A percentile compares a stretch with the other conserved stretches of the same genome.
Evolutionary conservation across 306 rosid genomes (phyloP).

Genomic region (Senna tora): DNA sequence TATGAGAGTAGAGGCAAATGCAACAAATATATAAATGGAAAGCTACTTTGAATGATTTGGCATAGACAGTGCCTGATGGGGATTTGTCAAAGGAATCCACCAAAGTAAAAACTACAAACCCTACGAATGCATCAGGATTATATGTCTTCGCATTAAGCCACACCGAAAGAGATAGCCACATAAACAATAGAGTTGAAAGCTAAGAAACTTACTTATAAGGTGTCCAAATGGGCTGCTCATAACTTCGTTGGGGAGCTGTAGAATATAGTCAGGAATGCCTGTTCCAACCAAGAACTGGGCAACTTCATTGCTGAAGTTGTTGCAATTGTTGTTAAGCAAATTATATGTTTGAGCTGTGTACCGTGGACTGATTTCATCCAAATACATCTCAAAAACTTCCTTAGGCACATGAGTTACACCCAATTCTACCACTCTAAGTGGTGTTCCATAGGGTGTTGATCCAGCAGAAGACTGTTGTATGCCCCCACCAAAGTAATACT

Average conservation of each 20-base stretch:
- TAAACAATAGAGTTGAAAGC: not conserved
- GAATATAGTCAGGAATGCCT: slow-evolving; percentile 75
- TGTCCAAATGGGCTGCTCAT: slow-evolving; percentile 92
- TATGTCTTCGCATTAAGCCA: not conserved
- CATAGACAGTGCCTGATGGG: not conserved
- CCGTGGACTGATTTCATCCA: slow-evolving; percentile 82
- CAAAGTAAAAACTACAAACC: not conserved
- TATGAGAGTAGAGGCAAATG: not conserved
- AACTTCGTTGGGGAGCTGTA: slow-evolving; percentile 87
- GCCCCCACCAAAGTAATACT: slow-evolving; percentile 96
- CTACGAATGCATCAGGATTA: not conserved
- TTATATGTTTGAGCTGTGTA: slow-evolving; percentile 81
- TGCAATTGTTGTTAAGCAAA: slow-evolving; percentile 87
- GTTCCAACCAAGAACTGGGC: slow-evolving; percentile 89
- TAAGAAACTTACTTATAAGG: slow-evolving; percentile 68
- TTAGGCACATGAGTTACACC: slow-evolving; percentile 89
- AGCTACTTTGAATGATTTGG: not conserved
- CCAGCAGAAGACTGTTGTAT: slow-evolving; percentile 77
- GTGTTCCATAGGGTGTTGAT: slow-evolving; percentile 82
- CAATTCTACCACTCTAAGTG: slow-evolving; percentile 69
- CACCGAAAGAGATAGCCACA: not conserved
- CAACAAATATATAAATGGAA: not conserved
- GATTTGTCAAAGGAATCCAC: not conserved
- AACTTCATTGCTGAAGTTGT: slow-evolving; percentile 90
- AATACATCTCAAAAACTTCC: slow-evolving; percentile 83